phyloP scores from a whole-genome alignment of 768 basidiomycete species.

The Leucocoprinus birnbaumii region DNA sequence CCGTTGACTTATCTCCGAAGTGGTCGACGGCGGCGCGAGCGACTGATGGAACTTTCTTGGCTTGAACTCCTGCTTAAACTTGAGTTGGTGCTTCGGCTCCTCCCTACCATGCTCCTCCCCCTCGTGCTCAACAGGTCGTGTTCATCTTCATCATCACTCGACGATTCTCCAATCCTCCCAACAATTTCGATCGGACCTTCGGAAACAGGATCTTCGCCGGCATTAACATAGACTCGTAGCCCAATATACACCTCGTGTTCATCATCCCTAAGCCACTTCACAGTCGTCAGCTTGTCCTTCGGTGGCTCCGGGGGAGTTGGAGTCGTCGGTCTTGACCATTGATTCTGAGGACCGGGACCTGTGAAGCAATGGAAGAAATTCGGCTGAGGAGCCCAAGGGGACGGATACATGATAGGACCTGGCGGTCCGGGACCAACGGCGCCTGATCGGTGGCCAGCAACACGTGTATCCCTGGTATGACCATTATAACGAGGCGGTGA shows the following conservation, averaged over 20 bases:
- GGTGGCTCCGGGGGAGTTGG: neutral
- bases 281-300: conserved; percentile 17
- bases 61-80: too few species aligned
- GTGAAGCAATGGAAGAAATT: neutral
- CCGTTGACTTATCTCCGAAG: too few species aligned
- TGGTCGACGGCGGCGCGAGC: too few species aligned
- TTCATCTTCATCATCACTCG: conserved; percentile 25
- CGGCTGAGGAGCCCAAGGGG: too few species aligned
- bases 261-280: conserved; percentile 22
- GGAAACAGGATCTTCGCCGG: conserved; percentile 27
- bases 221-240: conserved; percentile 39
- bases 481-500: conserved; percentile 5
- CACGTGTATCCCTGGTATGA: neutral
- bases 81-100: too few species aligned
- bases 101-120: too few species aligned
- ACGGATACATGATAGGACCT: neutral
- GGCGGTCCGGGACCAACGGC: neutral
- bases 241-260: conserved; percentile 38
- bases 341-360: neutral
- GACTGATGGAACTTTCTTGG: too few species aligned
- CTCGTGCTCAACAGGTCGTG: neutral
- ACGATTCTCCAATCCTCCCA: conserved; percentile 30
- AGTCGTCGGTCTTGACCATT: conserved; percentile 1
- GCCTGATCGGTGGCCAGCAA: too few species aligned
- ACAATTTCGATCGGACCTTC: conserved; percentile 23